Base-by-base conservation (phyloP, 2,329 filamentous ascomycete species). In the Fusarium sp. region DNA sequence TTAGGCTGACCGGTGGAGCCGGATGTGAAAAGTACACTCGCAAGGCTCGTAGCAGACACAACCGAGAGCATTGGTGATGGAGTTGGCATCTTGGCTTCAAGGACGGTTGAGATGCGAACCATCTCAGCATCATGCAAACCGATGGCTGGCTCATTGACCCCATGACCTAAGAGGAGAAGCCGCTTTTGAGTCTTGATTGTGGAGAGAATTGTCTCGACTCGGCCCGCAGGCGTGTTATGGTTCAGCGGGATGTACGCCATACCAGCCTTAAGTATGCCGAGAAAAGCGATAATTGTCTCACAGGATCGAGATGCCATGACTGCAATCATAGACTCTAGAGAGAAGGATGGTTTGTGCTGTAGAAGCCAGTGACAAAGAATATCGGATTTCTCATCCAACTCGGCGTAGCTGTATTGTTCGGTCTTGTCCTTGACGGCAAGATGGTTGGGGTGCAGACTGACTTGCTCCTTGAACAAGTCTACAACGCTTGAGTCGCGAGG, bases 1-100 rank as follows among this genome's bases (percentile, higher is more conserved):
- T 70, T 70, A 2, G 73, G 59, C 72, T 78, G 34, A 9, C 71
- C 73, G 0, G 72, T 75, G 4, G 70, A 75, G 0, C 73, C 73
- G 0, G 73, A 74, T 0, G 73, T 76, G 44, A 74, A 76, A 4
- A 73, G 67, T n/a, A 70, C 56, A 16, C 73, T 72, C 2, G 69
- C 69, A 8, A 73, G 63, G 8, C 65, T 74, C 3, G 39, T 48
- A 2, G 70, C 46, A 1, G 51, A 40, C 16, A 12, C 28, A n/a
- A 40, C 15, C 10, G 52, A 56, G 6, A 56, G 40, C 18, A 23
- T 23, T 23, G 18, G 18, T 23, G 18, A 23, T 23, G 18, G 4
- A 23, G 18, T 23, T 23, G 18, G 18, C 18, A 23, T 23, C 18
- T 23, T 23, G 18, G 18, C 18, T 18, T 50, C 16, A 34, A 54